Conservation (phyloP, 768 basidiomycete genomes). For the Chalciporus chontae region DNA sequence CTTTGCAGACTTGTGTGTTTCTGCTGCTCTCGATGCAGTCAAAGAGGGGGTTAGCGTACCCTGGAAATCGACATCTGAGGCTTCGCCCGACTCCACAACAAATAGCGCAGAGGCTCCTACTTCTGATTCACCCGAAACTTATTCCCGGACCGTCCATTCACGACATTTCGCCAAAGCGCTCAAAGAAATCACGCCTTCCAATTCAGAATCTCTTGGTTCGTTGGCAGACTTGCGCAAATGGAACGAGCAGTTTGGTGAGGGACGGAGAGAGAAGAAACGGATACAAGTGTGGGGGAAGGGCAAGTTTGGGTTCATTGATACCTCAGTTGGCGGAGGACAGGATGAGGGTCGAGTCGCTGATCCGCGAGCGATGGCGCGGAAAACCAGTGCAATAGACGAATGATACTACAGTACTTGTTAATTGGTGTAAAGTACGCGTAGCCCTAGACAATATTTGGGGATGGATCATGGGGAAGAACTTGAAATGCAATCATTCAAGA, state of each 20-base stretch:
- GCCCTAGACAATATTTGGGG: conserved; percentile 8
- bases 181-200: conserved; percentile 86
- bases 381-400: conserved; percentile 23
- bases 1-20: conserved; percentile 79
- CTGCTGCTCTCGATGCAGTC: conserved; percentile 87
- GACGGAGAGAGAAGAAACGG: conserved; percentile 59
- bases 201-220: conserved; percentile 76
- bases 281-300: conserved; percentile 85
- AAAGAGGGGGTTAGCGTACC: conserved; percentile 82
- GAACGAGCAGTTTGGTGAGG: conserved; percentile 95
- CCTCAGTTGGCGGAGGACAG: conserved; percentile 25
- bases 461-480: neutral
- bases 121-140: conserved; percentile 8
- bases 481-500: neutral
- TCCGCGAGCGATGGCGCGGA: conserved; percentile 15
- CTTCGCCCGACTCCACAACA: neutral
- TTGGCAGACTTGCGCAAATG: conserved; percentile 77
- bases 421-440: conserved; percentile 11
- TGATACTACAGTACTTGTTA: conserved; percentile 21
- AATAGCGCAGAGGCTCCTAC: conserved; percentile 4
- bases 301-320: conserved; percentile 78
- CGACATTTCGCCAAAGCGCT: conserved; percentile 82
- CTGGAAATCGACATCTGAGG: conserved; percentile 45
- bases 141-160: conserved; percentile 41
- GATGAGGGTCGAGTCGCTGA: conserved; percentile 45